Conservation (phyloP, 2,329 filamentous ascomycete genomes). For the Calycina marina region DNA sequence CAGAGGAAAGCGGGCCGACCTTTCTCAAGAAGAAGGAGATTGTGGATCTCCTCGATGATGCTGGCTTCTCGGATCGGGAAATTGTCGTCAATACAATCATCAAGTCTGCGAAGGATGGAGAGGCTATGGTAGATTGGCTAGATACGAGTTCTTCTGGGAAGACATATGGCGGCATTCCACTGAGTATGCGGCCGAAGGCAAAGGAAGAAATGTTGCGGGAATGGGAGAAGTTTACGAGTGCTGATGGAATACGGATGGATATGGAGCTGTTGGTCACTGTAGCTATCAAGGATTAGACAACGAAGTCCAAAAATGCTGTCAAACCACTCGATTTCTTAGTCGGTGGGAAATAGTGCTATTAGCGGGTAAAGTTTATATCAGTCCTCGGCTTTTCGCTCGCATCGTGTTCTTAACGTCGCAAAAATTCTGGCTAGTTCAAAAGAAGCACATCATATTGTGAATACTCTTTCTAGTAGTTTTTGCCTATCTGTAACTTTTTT, state of each 20-base stretch:
- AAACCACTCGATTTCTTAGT: too few relatives aligned
- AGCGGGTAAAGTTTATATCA: too few relatives aligned
- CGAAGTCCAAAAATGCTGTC: too few relatives aligned
- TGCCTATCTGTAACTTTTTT: too few relatives aligned
- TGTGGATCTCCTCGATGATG: neutral
- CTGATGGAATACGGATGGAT: constrained; percentile 6
- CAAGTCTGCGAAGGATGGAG: constrained; percentile 4
- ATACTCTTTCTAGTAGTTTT: too few relatives aligned
- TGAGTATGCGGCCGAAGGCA: constrained; percentile 3
- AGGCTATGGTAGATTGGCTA: constrained; percentile 5
- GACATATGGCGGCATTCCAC: constrained; percentile 5
- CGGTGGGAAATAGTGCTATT: too few relatives aligned
- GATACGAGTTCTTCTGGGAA: constrained; percentile 6
- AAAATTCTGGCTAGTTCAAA: too few relatives aligned
- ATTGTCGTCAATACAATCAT: constrained; percentile 5
- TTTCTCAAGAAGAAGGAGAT: constrained; percentile 5
- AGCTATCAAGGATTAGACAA: too few relatives aligned
- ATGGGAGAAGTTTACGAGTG: constrained; percentile 4
- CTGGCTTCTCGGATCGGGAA: constrained; percentile 1
- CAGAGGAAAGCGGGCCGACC: constrained; percentile 1
- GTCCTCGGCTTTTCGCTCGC: too few relatives aligned
- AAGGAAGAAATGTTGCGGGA: constrained; percentile 6
- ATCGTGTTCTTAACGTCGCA: too few relatives aligned
- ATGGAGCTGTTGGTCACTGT: constrained; percentile 9
- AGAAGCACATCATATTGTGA: too few relatives aligned